Evolutionary conservation across 192 early-diverging fungal species (phyloP).

Genomic region (Linnemannia exigua): DNA sequence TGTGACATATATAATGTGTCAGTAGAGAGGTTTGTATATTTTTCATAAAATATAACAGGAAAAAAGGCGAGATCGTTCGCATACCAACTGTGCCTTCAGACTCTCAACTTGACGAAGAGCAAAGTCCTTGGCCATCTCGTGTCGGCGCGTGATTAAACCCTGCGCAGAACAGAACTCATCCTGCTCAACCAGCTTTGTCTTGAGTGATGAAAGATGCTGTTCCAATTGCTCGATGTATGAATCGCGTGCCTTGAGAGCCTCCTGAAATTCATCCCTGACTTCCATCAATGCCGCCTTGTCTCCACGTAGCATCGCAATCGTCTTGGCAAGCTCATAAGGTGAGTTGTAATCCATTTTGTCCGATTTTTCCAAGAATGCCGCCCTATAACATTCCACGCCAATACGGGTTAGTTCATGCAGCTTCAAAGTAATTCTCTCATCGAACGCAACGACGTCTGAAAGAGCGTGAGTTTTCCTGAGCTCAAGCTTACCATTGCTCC

Average conservation of each 20-base stretch:
- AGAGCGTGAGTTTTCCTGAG: background rate
- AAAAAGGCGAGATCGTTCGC: background rate
- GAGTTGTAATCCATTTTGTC: slow-evolving; percentile 63
- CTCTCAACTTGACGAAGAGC: slow-evolving; percentile 72
- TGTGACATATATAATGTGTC: background rate
- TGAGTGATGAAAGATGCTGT: slow-evolving; percentile 56
- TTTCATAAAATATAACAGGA: too few species aligned
- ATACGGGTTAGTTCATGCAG: background rate
- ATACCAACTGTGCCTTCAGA: slow-evolving; percentile 76
- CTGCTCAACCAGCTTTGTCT: slow-evolving; percentile 62
- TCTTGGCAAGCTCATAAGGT: slow-evolving; percentile 64
- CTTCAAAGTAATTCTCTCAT: background rate
- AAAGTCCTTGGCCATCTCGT: slow-evolving; percentile 65
- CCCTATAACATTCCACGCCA: slow-evolving; percentile 17
- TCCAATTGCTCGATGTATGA: slow-evolving; percentile 53
- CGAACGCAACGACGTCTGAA: background rate
- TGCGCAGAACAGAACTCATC: slow-evolving; percentile 57
- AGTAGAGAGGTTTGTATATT: too few species aligned
- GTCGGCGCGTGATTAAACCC: slow-evolving; percentile 39
- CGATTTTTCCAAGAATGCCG: slow-evolving; percentile 56
- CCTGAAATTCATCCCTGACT: slow-evolving; percentile 51
- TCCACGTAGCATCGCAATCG: slow-evolving; percentile 62
- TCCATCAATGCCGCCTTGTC: slow-evolving; percentile 60
- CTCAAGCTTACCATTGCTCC: slow-evolving; percentile 62
- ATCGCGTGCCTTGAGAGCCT: slow-evolving; percentile 50